phyloP scores from a whole-genome alignment of 305 asterid species.

The Lippia alba region DNA sequence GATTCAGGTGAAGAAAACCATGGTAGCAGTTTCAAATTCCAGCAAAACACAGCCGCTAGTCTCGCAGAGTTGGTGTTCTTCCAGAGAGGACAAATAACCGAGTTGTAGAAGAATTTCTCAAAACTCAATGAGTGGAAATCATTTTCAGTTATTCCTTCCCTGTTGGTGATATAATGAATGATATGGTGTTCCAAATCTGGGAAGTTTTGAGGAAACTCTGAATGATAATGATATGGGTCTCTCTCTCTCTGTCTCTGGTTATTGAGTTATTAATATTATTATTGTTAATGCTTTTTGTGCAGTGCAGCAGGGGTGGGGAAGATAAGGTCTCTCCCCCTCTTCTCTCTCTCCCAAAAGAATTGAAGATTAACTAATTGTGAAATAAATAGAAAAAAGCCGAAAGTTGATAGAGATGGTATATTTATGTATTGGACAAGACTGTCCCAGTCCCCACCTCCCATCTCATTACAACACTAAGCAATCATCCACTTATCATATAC shows the following conservation, averaged over 20 bases:
- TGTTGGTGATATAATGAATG: too few species aligned
- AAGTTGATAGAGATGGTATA: conserved; percentile 25
- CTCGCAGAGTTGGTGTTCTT: too few species aligned
- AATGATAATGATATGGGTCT: conserved; percentile 12
- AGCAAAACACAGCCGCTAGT: too few species aligned
- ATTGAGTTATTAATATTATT: conserved; percentile 30
- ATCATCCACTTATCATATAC: conserved; percentile 40
- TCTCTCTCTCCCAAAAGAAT: conserved; percentile 5
- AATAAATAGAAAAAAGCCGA: conserved; percentile 32
- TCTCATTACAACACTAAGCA: conserved; percentile 34
- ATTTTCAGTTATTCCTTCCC: not conserved
- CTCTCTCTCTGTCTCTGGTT: conserved; percentile 26
- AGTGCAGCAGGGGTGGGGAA: not conserved
- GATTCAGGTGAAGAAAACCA: too few species aligned
- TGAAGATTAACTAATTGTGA: conserved; percentile 4
- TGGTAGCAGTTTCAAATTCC: too few species aligned
- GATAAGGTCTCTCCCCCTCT: conserved; percentile 39
- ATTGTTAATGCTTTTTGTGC: conserved; percentile 1
- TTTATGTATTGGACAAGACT: conserved; percentile 4
- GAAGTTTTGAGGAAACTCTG: conserved; percentile 22
- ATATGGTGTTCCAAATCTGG: conserved; percentile 42
- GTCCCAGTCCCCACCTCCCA: conserved; percentile 39
- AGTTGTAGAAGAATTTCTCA: too few species aligned
- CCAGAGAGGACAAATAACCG: too few species aligned
- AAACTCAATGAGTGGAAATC: too few species aligned